Percentiles rank a stretch among this genome's conserved stretches.
Evolutionary conservation across 495 filamentous ascomycete species (phyloP).

Genomic region (Penicillium steckii): DNA sequence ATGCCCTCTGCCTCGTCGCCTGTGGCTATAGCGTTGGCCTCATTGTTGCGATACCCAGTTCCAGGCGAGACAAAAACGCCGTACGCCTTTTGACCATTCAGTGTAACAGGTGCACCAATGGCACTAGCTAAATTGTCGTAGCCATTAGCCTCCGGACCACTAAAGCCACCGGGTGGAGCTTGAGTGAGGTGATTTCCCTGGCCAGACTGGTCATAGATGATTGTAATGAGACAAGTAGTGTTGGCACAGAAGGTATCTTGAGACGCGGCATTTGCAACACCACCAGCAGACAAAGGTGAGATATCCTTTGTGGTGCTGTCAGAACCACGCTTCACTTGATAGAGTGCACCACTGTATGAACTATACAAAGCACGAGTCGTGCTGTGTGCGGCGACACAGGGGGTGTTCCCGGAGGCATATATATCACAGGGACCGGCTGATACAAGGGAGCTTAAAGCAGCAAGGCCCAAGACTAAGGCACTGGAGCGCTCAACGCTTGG

Average conservation of each 20-base stretch:
- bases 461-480: constrained; percentile 38
- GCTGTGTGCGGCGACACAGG: constrained; percentile 59
- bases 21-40: constrained; percentile 46
- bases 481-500: constrained; percentile 29
- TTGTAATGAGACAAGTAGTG: constrained; percentile 57
- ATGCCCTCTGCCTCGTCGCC: constrained; percentile 55
- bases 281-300: constrained; percentile 47
- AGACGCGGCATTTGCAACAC: constrained; percentile 53
- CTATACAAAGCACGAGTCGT: constrained; percentile 59
- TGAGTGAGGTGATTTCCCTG: constrained; percentile 57
- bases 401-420: constrained; percentile 50
- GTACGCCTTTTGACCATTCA: constrained; percentile 59
- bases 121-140: constrained; percentile 56
- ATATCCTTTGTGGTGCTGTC: constrained; percentile 48
- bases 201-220: constrained; percentile 62
- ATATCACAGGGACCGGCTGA: constrained; percentile 55
- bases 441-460: constrained; percentile 39
- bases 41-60: constrained; percentile 56
- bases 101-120: constrained; percentile 54
- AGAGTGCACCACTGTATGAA: constrained; percentile 49
- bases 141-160: constrained; percentile 50
- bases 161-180: constrained; percentile 52
- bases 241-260: constrained; percentile 57
- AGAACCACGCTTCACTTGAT: constrained; percentile 54
- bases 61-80: constrained; percentile 57